Percentiles rank a stretch among this genome's conserved stretches.
Conservation (phyloP, 208 protist species). For the Herpetomonas tarakana region DNA sequence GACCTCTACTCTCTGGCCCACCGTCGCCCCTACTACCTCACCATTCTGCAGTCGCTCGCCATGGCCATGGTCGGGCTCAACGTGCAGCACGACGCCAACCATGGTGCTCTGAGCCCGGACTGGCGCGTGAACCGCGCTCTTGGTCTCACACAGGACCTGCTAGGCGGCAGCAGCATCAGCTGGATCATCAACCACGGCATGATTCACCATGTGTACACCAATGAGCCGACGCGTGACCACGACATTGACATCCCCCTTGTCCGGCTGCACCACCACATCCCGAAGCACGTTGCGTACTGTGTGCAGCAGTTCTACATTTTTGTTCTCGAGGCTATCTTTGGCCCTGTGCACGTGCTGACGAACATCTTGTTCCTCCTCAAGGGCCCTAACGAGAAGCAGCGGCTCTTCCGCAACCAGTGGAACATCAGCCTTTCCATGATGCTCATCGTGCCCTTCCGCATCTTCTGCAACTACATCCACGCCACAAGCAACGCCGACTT, state of each 20-base stretch:
- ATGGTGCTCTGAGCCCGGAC: constrained; percentile 58
- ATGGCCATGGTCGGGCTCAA: constrained; percentile 84
- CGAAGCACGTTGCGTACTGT: constrained; percentile 51
- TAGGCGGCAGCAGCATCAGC: constrained; percentile 73
- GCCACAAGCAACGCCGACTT: constrained; percentile 37
- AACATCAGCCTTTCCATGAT: constrained; percentile 46
- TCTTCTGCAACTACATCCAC: constrained; percentile 56
- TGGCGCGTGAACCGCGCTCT: constrained; percentile 60
- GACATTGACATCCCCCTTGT: constrained; percentile 76
- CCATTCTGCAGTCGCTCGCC: constrained; percentile 61
- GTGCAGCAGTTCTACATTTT: constrained; percentile 79
- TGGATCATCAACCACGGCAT: constrained; percentile 79
- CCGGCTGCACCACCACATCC: constrained; percentile 59
- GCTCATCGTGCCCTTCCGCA: constrained; percentile 50
- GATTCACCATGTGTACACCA: constrained; percentile 77
- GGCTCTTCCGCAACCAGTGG: constrained; percentile 56
- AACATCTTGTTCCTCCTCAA: constrained; percentile 55
- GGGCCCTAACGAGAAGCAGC: constrained; percentile 55
- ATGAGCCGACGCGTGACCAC: constrained; percentile 57
- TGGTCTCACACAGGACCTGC: constrained; percentile 61
- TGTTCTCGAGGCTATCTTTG: constrained; percentile 65
- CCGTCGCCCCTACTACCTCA: constrained; percentile 46
- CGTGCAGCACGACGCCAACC: constrained; percentile 84
- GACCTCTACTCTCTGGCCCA: constrained; percentile 65
- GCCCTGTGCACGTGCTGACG: constrained; percentile 58